Percentiles rank a stretch among this genome's conserved stretches.
These are phyloP conservation scores for Mucor circinelloides DNA, from an alignment of 371 early-diverging fungal species.

Conservation along the genomic window DNA sequence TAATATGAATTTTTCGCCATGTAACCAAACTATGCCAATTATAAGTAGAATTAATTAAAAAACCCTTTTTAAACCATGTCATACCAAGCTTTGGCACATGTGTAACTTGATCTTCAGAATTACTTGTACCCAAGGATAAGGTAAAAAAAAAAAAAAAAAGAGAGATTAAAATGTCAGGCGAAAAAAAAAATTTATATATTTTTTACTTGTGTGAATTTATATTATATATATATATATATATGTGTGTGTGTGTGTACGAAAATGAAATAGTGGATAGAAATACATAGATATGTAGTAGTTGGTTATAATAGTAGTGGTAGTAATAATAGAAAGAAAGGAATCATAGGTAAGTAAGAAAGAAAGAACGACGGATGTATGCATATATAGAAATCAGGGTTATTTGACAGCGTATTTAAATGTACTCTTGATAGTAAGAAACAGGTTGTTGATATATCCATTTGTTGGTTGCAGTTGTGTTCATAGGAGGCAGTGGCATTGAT, in stretches of 20 bases:
- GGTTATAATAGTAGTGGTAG: neutral
- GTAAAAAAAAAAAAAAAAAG: neutral
- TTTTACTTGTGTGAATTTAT: neutral
- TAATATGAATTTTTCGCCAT: neutral
- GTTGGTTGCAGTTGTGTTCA: neutral
- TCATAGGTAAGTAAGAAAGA: neutral
- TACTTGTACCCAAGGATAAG: neutral
- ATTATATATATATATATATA: neutral
- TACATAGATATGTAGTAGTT: neutral
- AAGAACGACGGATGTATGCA: too few relatives aligned
- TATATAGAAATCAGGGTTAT: neutral
- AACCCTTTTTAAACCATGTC: neutral
- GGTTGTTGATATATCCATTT: neutral
- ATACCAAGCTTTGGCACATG: neutral
- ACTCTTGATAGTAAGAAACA: neutral
- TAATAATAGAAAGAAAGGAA: neutral
- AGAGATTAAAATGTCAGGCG: neutral
- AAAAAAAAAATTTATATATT: neutral
- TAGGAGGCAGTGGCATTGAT: neutral
- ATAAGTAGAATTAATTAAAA: neutral
- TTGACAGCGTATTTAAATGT: neutral
- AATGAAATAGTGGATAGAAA: neutral
- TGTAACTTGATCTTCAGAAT: neutral
- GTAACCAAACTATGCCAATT: neutral
- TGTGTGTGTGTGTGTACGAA: too few relatives aligned